Conservation (phyloP, 768 basidiomycete species). For the Crassisporium funariophilum region DNA sequence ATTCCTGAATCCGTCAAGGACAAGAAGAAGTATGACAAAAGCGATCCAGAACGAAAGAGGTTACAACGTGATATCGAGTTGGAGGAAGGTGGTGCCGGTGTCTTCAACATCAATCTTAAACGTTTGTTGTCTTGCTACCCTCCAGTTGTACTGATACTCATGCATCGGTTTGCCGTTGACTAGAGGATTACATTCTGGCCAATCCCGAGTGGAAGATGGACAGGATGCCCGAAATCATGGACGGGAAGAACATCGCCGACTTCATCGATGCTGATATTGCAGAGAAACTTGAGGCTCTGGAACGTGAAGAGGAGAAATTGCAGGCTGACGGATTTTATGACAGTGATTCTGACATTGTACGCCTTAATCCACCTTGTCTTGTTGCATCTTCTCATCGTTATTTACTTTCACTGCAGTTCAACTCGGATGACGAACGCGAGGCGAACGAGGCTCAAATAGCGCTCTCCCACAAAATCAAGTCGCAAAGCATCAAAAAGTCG, state of each 20-base stretch:
- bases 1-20: constrained; percentile 85
- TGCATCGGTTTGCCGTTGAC: too few species aligned
- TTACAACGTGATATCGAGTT: constrained; percentile 83
- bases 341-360: constrained; percentile 81
- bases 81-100: constrained; percentile 87
- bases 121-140: constrained; percentile 51
- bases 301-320: constrained; percentile 95
- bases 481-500: constrained; percentile 81
- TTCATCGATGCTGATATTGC: constrained; percentile 98
- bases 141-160: constrained; percentile 1
- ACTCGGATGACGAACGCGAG: constrained; percentile 81
- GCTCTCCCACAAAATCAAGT: constrained; percentile 66
- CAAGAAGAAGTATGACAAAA: constrained; percentile 82
- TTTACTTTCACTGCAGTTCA: constrained; percentile 37
- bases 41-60: constrained; percentile 73
- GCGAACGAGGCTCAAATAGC: constrained; percentile 59
- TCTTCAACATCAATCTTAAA: constrained; percentile 88
- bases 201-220: constrained; percentile 96
- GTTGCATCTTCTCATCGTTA: background rate
- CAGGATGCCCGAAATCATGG: constrained; percentile 96
- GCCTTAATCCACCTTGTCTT: constrained; percentile 17
- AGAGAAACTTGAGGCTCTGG: constrained; percentile 95
- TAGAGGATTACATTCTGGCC: constrained; percentile 90
- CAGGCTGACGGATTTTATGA: constrained; percentile 95
- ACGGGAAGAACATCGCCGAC: constrained; percentile 98